phyloP scores from a whole-genome alignment of 768 basidiomycete genomes.

The Mycena polygramma region DNA sequence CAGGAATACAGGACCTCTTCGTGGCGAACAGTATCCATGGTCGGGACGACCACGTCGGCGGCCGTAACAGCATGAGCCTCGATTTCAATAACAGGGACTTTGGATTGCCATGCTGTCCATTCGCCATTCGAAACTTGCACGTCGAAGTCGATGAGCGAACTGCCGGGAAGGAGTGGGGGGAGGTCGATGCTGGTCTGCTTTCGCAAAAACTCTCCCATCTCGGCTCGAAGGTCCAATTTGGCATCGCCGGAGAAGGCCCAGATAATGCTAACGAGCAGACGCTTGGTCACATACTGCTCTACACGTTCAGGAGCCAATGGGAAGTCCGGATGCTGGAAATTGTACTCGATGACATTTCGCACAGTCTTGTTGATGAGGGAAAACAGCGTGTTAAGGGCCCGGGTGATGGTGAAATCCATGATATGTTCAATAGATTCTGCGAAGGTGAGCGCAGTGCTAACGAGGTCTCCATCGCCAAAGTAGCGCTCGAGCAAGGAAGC shows the following conservation, averaged over 20 bases:
- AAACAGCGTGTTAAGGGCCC: constrained; percentile 95
- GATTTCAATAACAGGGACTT: constrained; percentile 95
- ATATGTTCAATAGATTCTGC: constrained; percentile 94
- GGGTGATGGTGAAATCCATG: constrained; percentile 96
- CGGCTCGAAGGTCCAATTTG: constrained; percentile 88
- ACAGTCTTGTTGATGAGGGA: constrained; percentile 97
- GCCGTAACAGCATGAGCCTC: constrained; percentile 97
- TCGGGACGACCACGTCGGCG: constrained; percentile 97
- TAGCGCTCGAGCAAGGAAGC: constrained; percentile 82
- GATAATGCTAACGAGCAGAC: constrained; percentile 90
- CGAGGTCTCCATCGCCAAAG: constrained; percentile 87
- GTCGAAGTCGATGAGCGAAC: constrained; percentile 94
- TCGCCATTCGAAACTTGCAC: constrained; percentile 88
- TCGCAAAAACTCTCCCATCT: constrained; percentile 90
- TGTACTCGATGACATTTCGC: constrained; percentile 94
- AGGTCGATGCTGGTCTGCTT: constrained; percentile 91
- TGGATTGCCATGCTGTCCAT: constrained; percentile 93
- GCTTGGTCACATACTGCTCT: constrained; percentile 92
- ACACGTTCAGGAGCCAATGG: constrained; percentile 87
- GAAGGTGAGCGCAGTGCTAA: constrained; percentile 81
- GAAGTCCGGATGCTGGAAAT: constrained; percentile 95
- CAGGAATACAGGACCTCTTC: constrained; percentile 99
- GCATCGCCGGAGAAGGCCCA: constrained; percentile 99
- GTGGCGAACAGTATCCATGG: constrained; percentile 97
- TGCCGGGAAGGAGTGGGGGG: constrained; percentile 79